A percentile compares a stretch with the other conserved stretches of the same genome.
phyloP scores from a whole-genome alignment of 2,329 filamentous ascomycete species.

The Raffaelea albimanens region DNA sequence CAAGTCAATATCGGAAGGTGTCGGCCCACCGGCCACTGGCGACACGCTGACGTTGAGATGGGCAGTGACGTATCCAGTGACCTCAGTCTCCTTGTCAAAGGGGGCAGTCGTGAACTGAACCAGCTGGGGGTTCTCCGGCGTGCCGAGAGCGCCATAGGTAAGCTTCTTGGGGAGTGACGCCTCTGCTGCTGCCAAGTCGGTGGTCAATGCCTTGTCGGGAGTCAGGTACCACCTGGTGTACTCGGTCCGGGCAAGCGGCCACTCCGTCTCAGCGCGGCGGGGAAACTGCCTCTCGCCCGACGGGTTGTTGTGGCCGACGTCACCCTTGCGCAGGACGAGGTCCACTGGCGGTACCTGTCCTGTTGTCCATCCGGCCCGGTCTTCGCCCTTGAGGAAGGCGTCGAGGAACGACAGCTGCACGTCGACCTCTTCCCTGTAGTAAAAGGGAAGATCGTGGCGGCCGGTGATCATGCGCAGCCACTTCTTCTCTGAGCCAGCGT shows the following conservation, averaged over 20 bases:
- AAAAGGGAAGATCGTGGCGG: slow-evolving; percentile 63
- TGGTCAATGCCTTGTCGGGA: slow-evolving; percentile 28
- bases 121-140: slow-evolving; percentile 33
- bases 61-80: slow-evolving; percentile 58
- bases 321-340: slow-evolving; percentile 53
- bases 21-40: slow-evolving; percentile 34
- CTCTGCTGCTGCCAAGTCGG: slow-evolving; percentile 19
- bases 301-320: slow-evolving; percentile 58
- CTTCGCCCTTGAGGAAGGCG: slow-evolving; percentile 60
- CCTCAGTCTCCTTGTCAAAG: slow-evolving; percentile 55
- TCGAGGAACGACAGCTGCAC: slow-evolving; percentile 59
- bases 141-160: slow-evolving; percentile 51
- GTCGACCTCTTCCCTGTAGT: slow-evolving; percentile 59
- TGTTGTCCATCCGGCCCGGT: slow-evolving; percentile 49
- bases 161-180: slow-evolving; percentile 24
- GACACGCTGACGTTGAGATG: slow-evolving; percentile 50
- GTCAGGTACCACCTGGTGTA: slow-evolving; percentile 55
- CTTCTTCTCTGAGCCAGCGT: slow-evolving; percentile 57
- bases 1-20: slow-evolving; percentile 46
- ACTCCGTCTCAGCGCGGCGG: slow-evolving; percentile 49
- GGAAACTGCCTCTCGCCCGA: slow-evolving; percentile 46
- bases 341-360: slow-evolving; percentile 52
- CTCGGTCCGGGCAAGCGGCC: slow-evolving; percentile 57
- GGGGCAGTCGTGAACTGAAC: slow-evolving; percentile 48
- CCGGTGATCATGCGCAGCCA: slow-evolving; percentile 62